Evolutionary conservation across 2,329 filamentous ascomycete species (phyloP), one percentile per base, ranked within the genome.

Genomic region (Calycina herbarum): DNA sequence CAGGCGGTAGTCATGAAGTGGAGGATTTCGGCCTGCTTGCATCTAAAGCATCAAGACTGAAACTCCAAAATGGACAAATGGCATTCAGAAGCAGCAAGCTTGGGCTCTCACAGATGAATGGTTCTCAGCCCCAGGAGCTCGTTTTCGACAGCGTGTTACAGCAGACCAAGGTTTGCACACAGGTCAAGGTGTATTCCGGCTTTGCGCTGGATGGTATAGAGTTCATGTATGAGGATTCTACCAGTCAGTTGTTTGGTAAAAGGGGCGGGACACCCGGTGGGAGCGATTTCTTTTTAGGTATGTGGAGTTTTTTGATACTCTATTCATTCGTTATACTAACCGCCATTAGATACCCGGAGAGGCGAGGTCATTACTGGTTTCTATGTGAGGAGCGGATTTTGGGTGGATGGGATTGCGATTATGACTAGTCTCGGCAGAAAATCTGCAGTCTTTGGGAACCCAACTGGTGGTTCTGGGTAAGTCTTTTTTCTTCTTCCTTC

Each of bases 301-400:
- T 87, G 24, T 42, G 40, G 6, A 13, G 4, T 40, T 24, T 57
- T 40, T 10, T 24, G 20, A 24, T 11, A 20, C 61, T 20, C 40
- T 31, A 15, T 33, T 45, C 20, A 13, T 35, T 29, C 20, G 15
- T 5, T 31, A 10, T 59, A 13, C 48, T 67, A 17, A 68, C 45
- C 13, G 64, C 33, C 45, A 29, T 27, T 63, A 91, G 94, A 98
- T 78, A 89, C 92, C 40, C 87, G 92, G 56, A 88, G 89, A 63
- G 93, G 94, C 64, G 95, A 99, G 79, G 90, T 91, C 68, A 82
- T 99, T 57, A 87, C 93, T 66, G 95, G 95, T 8, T 97, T 99
- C 76, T 86, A 90, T 72, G 82, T 98, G 61, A 85, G 93, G 70
- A 88, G 90, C 60, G 93, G 92, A 27, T 82, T 86, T 66, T 95